These are phyloP conservation scores for Elongisporangium undulatum DNA, from an alignment of 352 stramenopile genomes.

Conservation along the genomic window DNA sequence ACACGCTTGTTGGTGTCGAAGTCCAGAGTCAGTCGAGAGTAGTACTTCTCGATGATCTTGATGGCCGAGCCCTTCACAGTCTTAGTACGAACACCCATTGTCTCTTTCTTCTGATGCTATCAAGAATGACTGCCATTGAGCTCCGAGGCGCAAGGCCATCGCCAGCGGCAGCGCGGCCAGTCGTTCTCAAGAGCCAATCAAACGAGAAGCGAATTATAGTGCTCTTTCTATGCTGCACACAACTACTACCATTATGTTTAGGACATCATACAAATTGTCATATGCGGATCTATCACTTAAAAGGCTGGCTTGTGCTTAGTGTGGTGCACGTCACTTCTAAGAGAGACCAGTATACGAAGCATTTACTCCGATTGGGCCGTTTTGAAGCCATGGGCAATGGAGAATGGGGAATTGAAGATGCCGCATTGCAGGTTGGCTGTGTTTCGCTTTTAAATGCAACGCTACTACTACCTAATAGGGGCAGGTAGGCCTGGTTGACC, in stretches of 20 bases:
- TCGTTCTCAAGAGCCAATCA: slow-evolving; percentile 8
- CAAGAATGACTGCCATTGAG: slow-evolving; percentile 18
- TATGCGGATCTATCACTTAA: slow-evolving; percentile 9
- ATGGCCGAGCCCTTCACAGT: slow-evolving; percentile 99
- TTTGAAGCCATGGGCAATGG: not conserved
- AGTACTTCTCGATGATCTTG: slow-evolving; percentile 99
- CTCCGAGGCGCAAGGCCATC: too few species aligned
- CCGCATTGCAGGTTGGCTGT: not conserved
- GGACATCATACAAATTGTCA: slow-evolving; percentile 11
- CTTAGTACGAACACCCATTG: slow-evolving; percentile 99
- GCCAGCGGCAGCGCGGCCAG: slow-evolving; percentile 6
- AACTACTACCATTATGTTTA: not conserved
- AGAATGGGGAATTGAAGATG: not conserved
- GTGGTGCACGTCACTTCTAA: slow-evolving; percentile 9
- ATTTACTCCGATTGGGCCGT: not conserved
- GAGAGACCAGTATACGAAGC: not conserved
- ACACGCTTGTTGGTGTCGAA: slow-evolving; percentile 99
- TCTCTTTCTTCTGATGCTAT: slow-evolving; percentile 42
- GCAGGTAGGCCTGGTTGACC: not conserved
- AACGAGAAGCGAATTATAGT: slow-evolving; percentile 7
- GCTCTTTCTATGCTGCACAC: not conserved
- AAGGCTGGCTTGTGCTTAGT: not conserved
- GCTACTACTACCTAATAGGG: not conserved
- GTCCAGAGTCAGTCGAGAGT: slow-evolving; percentile 98
- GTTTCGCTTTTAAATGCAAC: not conserved